Percentiles rank a stretch among this genome's conserved stretches.
Conservation (phyloP, 2,329 filamentous ascomycete species). For the Trichoderma guizhouense region DNA sequence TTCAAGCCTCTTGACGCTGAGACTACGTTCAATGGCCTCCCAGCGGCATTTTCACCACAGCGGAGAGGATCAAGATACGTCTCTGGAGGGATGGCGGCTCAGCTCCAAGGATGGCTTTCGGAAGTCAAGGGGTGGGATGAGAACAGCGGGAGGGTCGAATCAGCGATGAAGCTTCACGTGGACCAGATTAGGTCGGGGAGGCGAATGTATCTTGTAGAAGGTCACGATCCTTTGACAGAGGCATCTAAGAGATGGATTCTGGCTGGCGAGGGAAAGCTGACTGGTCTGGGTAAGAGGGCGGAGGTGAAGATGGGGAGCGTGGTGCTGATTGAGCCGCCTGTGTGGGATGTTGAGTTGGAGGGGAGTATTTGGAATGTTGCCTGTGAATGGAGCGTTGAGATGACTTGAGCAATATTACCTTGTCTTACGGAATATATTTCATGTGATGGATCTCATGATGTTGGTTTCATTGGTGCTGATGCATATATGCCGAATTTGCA, state of each 20-base stretch:
- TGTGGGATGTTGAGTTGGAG: conserved; percentile 38
- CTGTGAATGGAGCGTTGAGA: conserved; percentile 36
- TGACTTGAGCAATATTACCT: not conserved
- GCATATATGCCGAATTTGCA: conserved; percentile 35
- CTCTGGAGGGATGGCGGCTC: conserved; percentile 37
- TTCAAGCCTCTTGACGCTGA: conserved; percentile 35
- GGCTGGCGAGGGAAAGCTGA: conserved; percentile 38
- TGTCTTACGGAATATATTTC: not conserved
- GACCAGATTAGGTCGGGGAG: conserved; percentile 31
- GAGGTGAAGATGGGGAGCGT: conserved; percentile 30
- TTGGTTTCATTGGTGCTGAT: conserved; percentile 20
- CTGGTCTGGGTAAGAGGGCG: conserved; percentile 33
- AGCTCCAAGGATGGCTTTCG: conserved; percentile 41
- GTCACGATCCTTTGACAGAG: conserved; percentile 11
- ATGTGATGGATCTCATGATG: not conserved
- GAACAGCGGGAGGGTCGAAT: conserved; percentile 14
- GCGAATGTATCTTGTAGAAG: conserved; percentile 35
- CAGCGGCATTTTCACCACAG: conserved; percentile 36
- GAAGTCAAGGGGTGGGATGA: conserved; percentile 38
- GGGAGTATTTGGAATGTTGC: conserved; percentile 37
- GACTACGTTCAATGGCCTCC: conserved; percentile 23
- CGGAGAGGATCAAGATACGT: conserved; percentile 36
- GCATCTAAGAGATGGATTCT: conserved; percentile 30
- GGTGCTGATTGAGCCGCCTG: conserved; percentile 35
- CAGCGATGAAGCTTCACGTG: conserved; percentile 28